Base-by-base conservation (phyloP, 805 yeast species). In the Kluyveromyces siamensis region DNA sequence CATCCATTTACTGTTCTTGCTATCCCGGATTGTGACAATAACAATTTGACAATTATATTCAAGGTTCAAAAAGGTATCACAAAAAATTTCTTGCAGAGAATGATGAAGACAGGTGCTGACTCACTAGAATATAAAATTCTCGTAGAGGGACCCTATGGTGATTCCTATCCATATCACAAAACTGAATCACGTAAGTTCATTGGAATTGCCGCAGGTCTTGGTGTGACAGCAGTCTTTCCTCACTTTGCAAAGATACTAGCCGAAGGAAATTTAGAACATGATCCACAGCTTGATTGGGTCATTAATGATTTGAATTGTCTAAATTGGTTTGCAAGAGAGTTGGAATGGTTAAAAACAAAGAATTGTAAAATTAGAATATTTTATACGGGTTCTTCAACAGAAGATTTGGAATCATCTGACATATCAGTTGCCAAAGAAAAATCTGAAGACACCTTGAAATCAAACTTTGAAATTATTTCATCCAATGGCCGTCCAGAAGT, bases 1-100 rank as follows among this genome's bases (percentile, higher is more conserved):
- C 89, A 84, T 61, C 91, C 91, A 4, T 84, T 86, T 65, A 81
- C 90, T 1, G 63, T 77, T 7, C 67, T 77, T 45, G 66, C 76
- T 4, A 62, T 62, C 7, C 62, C 66, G 1, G 63, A 68, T 41
- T 58, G 37, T 7, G 49, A 56, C 27, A 41, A 54, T 13, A 50
- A 51, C 27, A 49, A 51, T 21, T 19, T 78, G 9, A 64, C 69
- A 1, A 65, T 77, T 44, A 72, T 68, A 54, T 71, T 77, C 56
- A 78, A 75, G 57, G 74, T 73, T 17, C 79, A 79, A 60, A 72
- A 72, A n/a, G 88, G 87, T 50, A 62, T 79, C 47, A 80, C 87
- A 14, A 71, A 62, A 47, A 67, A 67, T 35, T 55, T 78, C 25
- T 64, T 68, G 37, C 58, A 60, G 19, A 61, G 63, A 44, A 52